Percentiles rank a stretch among this genome's conserved stretches.
phyloP scores from a whole-genome alignment of 768 basidiomycete genomes.

The Tephrocybe sp. region DNA sequence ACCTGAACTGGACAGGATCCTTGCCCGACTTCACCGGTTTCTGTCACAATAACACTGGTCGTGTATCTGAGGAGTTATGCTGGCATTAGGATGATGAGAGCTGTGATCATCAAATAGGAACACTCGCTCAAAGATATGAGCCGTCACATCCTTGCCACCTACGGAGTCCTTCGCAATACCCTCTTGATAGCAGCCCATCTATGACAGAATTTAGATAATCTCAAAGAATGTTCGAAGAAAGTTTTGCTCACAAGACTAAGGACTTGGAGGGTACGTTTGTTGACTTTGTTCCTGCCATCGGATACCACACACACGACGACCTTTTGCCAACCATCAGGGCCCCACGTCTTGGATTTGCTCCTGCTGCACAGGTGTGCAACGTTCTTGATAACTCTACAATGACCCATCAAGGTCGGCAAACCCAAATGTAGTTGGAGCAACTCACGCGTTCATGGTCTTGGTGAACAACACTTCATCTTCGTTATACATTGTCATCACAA shows the following conservation, averaged over 20 bases:
- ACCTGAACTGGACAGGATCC: conserved; percentile 83
- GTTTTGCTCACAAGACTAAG: conserved; percentile 62
- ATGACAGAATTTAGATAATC: background rate
- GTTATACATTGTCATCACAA: conserved; percentile 97
- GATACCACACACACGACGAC: conserved; percentile 87
- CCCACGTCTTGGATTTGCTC: conserved; percentile 76
- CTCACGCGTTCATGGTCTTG: conserved; percentile 84
- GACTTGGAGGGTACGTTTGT: conserved; percentile 89
- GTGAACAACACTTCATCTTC: conserved; percentile 82
- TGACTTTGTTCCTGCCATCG: conserved; percentile 83
- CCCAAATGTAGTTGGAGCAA: conserved; percentile 12
- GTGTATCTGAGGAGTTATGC: conserved; percentile 55
- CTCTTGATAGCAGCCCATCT: conserved; percentile 90
- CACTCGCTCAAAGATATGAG: conserved; percentile 87
- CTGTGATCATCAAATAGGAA: background rate
- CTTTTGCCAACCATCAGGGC: conserved; percentile 88
- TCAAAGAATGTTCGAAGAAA: conserved; percentile 3
- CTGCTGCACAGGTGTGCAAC: conserved; percentile 76
- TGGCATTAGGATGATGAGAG: background rate
- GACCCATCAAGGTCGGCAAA: conserved; percentile 2
- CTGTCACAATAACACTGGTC: conserved; percentile 74
- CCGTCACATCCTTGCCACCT: conserved; percentile 87
- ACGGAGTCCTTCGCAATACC: conserved; percentile 89
- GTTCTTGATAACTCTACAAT: conserved; percentile 78
- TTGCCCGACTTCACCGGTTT: conserved; percentile 75